A percentile compares a stretch with the other conserved stretches of the same genome.
phyloP scores from a whole-genome alignment of 495 filamentous ascomycete genomes.

The Hyaloscypha hepaticicola region DNA sequence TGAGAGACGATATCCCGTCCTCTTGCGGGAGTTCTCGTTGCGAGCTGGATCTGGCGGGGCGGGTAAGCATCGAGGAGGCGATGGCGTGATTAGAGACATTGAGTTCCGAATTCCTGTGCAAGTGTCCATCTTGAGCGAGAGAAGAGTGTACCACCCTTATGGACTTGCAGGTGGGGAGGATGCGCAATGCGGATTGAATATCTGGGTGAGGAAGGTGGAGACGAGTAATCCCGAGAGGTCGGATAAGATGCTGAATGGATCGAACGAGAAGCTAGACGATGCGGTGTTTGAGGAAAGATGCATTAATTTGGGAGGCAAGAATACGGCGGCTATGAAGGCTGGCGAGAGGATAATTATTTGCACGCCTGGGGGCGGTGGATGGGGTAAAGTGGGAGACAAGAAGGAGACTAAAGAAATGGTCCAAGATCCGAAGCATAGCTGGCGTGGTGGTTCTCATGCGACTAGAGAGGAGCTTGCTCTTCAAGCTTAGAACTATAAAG shows the following conservation, averaged over 20 bases:
- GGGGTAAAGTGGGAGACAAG: conserved; percentile 60
- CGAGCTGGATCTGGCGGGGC: conserved; percentile 65
- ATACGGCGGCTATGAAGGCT: conserved; percentile 79
- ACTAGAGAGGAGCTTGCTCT: conserved; percentile 52
- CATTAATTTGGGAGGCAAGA: conserved; percentile 91
- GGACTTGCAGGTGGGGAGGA: conserved; percentile 86
- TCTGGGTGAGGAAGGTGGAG: conserved; percentile 75
- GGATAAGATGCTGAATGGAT: conserved; percentile 34
- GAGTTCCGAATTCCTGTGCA: conserved; percentile 90
- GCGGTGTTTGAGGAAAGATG: conserved; percentile 59
- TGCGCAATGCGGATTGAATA: conserved; percentile 74
- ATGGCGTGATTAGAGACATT: conserved; percentile 90
- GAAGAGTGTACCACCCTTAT: conserved; percentile 84
- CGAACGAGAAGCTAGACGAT: conserved; percentile 32
- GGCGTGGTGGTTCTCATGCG: conserved; percentile 60
- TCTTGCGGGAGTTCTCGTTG: conserved; percentile 80
- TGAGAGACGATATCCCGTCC: conserved; percentile 86
- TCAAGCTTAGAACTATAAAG: conserved; percentile 38
- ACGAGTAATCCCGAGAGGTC: conserved; percentile 47
- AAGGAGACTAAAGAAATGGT: conserved; percentile 40
- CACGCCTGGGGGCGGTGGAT: conserved; percentile 73
- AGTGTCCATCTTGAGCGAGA: conserved; percentile 84
- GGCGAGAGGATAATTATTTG: conserved; percentile 82
- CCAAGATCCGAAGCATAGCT: conserved; percentile 55
- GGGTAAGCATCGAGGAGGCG: conserved; percentile 78